These are phyloP conservation scores for Prunus mira DNA, from an alignment of 306 rosid species.

Conservation along the genomic window DNA sequence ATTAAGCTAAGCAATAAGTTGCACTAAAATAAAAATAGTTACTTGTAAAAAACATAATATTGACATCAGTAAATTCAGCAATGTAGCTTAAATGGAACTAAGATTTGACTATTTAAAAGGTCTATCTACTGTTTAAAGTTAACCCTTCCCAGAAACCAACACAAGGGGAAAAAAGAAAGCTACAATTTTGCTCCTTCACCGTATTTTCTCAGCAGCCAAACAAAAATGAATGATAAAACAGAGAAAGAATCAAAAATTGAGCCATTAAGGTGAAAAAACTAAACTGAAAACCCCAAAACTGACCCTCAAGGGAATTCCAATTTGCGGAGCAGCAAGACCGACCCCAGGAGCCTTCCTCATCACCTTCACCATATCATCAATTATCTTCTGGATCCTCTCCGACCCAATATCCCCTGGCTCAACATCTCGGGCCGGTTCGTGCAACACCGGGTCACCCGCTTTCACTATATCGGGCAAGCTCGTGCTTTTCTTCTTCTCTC, in stretches of 20 bases:
- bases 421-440: constrained; percentile 74
- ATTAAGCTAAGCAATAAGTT: background rate
- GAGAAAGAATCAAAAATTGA: background rate
- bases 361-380: constrained; percentile 76
- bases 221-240: background rate
- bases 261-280: background rate
- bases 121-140: too few relatives aligned
- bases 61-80: background rate
- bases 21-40: background rate
- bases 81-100: background rate
- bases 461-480: constrained; percentile 64
- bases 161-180: background rate
- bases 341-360: constrained; percentile 90
- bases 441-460: constrained; percentile 94
- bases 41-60: background rate
- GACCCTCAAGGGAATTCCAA: constrained; percentile 85
- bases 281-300: constrained; percentile 1
- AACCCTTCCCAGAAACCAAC: background rate
- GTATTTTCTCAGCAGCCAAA: constrained; percentile 17
- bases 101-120: background rate
- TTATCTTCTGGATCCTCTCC: constrained; percentile 72
- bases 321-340: constrained; percentile 94
- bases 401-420: constrained; percentile 56
- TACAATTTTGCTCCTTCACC: background rate
- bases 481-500: constrained; percentile 42